Conservation (phyloP, 148 eudicot genomes). For the Gaultheria prostrata region DNA sequence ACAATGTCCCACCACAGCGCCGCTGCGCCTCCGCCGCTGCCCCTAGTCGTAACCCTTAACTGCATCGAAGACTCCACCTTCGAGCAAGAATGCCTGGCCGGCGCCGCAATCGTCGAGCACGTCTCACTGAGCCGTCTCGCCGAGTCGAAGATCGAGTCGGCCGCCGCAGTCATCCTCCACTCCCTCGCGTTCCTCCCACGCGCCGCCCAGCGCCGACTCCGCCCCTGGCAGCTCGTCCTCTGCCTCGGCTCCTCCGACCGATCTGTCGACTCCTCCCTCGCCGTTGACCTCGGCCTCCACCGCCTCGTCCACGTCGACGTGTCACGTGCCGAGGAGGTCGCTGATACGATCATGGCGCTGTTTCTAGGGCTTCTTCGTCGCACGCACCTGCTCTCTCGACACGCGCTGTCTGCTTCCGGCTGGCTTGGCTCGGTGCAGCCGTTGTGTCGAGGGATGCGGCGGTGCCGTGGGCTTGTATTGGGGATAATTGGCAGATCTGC, state of each 20-base stretch:
- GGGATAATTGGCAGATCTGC: conserved; percentile 98
- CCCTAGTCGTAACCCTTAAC: conserved; percentile 76
- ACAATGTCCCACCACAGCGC: conserved; percentile 31
- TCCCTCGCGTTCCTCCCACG: conserved; percentile 95
- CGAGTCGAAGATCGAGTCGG: conserved; percentile 71
- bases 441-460: conserved; percentile 90
- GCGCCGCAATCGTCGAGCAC: conserved; percentile 71
- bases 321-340: conserved; percentile 84
- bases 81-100: conserved; percentile 67
- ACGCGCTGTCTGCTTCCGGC: conserved; percentile 79
- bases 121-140: conserved; percentile 72
- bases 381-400: conserved; percentile 79
- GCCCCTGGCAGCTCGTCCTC: conserved; percentile 81
- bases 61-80: conserved; percentile 77
- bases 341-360: conserved; percentile 90
- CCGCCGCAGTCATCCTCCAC: conserved; percentile 83
- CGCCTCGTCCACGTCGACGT: conserved; percentile 86
- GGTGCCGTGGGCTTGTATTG: conserved; percentile 88
- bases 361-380: conserved; percentile 73
- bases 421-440: conserved; percentile 98
- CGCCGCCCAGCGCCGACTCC: conserved; percentile 95
- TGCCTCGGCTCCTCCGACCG: conserved; percentile 96
- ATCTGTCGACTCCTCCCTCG: conserved; percentile 82
- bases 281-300: conserved; percentile 70
- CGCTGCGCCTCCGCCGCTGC: conserved; percentile 35